phyloP scores from a whole-genome alignment of 441 rosid genomes.

The Theobroma grandiflorum region DNA sequence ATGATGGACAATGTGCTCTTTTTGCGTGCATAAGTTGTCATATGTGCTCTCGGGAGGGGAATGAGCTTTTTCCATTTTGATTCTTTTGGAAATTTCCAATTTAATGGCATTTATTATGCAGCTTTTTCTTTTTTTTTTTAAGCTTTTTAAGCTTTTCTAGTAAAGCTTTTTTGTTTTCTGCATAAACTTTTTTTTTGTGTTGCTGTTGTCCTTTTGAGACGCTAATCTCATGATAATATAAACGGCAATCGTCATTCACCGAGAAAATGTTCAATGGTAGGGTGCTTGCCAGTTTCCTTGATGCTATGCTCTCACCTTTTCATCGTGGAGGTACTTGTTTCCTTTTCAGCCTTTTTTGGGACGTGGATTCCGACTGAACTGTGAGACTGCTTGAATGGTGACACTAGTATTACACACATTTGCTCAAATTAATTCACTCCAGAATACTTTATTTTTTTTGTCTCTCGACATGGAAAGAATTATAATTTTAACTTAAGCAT shows the following conservation, averaged over 20 bases:
- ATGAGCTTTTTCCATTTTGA: too few relatives aligned
- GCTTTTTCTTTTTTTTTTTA: too few relatives aligned
- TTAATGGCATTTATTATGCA: too few relatives aligned
- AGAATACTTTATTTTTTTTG: not conserved
- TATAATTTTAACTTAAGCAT: constrained; percentile 24
- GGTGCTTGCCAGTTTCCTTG: not conserved
- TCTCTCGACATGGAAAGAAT: constrained; percentile 15
- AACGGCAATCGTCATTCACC: not conserved
- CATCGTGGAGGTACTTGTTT: not conserved
- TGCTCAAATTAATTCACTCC: not conserved
- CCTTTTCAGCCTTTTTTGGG: not conserved
- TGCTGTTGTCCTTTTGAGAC: not conserved
- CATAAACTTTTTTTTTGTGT: too few relatives aligned
- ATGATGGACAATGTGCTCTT: too few relatives aligned
- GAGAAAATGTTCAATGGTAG: not conserved
- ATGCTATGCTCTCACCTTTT: not conserved
- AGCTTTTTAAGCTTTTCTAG: too few relatives aligned
- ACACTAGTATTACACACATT: not conserved
- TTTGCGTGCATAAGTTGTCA: too few relatives aligned
- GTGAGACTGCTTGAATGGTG: not conserved
- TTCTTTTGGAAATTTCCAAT: not conserved
- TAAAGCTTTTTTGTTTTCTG: too few relatives aligned
- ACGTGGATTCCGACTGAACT: constrained; percentile 10
- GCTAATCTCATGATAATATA: not conserved
- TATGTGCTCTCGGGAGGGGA: too few relatives aligned